Percentiles rank a stretch among this genome's conserved stretches.
phyloP scores from a whole-genome alignment of 352 stramenopile genomes.

The Phytophthora pistaciae region DNA sequence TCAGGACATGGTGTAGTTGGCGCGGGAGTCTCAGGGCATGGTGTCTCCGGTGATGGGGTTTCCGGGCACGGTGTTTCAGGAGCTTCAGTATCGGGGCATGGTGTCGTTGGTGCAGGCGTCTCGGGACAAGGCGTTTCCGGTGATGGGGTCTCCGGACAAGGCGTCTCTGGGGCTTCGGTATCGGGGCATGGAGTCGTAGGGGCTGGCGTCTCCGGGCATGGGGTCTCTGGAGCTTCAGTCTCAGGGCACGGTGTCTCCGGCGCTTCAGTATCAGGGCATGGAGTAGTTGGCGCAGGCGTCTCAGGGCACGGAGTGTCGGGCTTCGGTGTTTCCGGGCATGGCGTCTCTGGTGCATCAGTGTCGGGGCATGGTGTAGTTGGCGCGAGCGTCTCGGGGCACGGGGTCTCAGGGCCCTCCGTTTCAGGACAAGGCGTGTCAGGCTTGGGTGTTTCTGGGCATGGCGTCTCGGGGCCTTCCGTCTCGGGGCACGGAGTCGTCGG shows the following conservation, averaged over 20 bases:
- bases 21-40: background rate
- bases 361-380: too few relatives aligned
- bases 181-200: slow-evolving; percentile 14
- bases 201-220: slow-evolving; percentile 6
- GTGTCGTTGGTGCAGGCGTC: slow-evolving; percentile 1
- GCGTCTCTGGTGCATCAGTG: background rate
- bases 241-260: background rate
- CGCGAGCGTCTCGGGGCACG: background rate
- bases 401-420: too few relatives aligned
- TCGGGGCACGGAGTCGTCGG: slow-evolving; percentile 6
- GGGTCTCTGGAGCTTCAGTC: slow-evolving; percentile 2
- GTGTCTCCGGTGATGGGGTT: background rate
- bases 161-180: background rate
- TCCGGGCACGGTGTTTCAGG: slow-evolving; percentile 3
- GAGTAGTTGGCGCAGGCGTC: background rate
- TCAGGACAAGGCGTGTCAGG: background rate
- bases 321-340: background rate
- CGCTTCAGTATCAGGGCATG: too few relatives aligned
- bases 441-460: background rate
- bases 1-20: too few relatives aligned
- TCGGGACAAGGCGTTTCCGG: slow-evolving; percentile 11
- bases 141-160: too few relatives aligned
- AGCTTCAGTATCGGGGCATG: slow-evolving; percentile 1
- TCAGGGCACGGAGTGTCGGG: slow-evolving; percentile 13
- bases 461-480: slow-evolving; percentile 2